Percentiles rank a stretch among this genome's conserved stretches.
phyloP scores from a whole-genome alignment of 306 rosid genomes.

The Chamaecrista fasciculata region DNA sequence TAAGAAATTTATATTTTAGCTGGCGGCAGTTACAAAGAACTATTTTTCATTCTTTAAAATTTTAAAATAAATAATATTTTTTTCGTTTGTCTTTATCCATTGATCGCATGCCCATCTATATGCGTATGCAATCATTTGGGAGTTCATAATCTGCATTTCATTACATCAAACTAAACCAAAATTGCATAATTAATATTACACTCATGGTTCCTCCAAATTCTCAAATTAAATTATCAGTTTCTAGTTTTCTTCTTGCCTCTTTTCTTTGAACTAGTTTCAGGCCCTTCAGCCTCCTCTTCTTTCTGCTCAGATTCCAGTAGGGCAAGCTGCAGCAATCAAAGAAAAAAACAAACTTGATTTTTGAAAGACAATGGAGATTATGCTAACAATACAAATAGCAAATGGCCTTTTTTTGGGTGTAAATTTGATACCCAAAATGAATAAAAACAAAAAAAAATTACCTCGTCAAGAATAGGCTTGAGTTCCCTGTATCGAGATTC shows the following conservation, averaged over 20 bases:
- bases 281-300: constrained; percentile 83
- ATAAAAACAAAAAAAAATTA: constrained; percentile 38
- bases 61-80: too few species aligned
- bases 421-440: not conserved
- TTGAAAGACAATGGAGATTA: not conserved
- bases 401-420: not conserved
- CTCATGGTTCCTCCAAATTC: constrained; percentile 9
- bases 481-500: constrained; percentile 85
- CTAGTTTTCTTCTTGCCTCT: constrained; percentile 82
- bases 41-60: not conserved
- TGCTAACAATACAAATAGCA: not conserved
- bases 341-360: not conserved
- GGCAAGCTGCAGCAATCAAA: constrained; percentile 63
- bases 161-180: constrained; percentile 39
- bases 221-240: constrained; percentile 31
- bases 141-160: not conserved
- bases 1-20: not conserved
- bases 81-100: not conserved
- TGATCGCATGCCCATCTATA: constrained; percentile 13
- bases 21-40: not conserved
- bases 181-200: constrained; percentile 40
- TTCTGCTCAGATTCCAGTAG: constrained; percentile 88
- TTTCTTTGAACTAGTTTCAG: constrained; percentile 70
- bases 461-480: constrained; percentile 97
- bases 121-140: not conserved